Percentiles rank a stretch among this genome's conserved stretches.
Evolutionary conservation across 2,329 filamentous ascomycete genomes (phyloP).

Genomic region (Didymella sp.): DNA sequence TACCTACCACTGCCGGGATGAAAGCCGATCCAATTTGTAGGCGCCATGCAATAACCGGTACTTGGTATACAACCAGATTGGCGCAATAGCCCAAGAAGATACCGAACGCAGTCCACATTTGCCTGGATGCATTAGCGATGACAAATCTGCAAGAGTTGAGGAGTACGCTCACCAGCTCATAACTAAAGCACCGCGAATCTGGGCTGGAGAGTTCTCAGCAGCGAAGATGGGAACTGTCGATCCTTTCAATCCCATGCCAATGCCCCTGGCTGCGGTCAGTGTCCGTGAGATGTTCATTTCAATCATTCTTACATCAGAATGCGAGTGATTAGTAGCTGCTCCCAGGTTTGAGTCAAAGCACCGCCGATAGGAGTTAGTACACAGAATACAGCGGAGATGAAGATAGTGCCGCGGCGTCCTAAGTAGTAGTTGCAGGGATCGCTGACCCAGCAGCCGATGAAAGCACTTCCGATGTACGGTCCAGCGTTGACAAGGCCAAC

Average conservation of each 20-base stretch:
- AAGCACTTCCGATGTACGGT: slow-evolving; percentile 39
- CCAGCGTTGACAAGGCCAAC: slow-evolving; percentile 32
- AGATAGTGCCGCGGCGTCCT: slow-evolving; percentile 39
- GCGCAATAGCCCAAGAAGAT: slow-evolving; percentile 37
- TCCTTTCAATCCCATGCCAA: slow-evolving; percentile 40
- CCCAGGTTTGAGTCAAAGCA: slow-evolving; percentile 32
- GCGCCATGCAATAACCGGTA: slow-evolving; percentile 47
- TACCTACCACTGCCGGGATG: slow-evolving; percentile 43
- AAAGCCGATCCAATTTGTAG: slow-evolving; percentile 51
- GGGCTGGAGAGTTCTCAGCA: slow-evolving; percentile 55
- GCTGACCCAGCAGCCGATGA: slow-evolving; percentile 38
- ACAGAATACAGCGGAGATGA: slow-evolving; percentile 37
- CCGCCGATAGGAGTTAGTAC: slow-evolving; percentile 36
- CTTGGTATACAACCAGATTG: slow-evolving; percentile 46
- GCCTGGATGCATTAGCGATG: slow-evolving; percentile 37
- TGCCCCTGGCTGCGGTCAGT: slow-evolving; percentile 15
- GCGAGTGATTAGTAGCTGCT: slow-evolving; percentile 30
- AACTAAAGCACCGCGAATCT: slow-evolving; percentile 56
- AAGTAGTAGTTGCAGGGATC: slow-evolving; percentile 41
- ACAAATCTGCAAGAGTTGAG: too few relatives aligned
- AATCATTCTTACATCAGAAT: slow-evolving; percentile 23
- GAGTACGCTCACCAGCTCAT: slow-evolving; percentile 49
- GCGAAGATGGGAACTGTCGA: slow-evolving; percentile 55
- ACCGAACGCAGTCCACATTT: slow-evolving; percentile 50
- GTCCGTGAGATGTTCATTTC: not conserved